Percentiles rank a stretch among this genome's conserved stretches.
phyloP scores from a whole-genome alignment of 306 rosid genomes.

The Castanea sativa region DNA sequence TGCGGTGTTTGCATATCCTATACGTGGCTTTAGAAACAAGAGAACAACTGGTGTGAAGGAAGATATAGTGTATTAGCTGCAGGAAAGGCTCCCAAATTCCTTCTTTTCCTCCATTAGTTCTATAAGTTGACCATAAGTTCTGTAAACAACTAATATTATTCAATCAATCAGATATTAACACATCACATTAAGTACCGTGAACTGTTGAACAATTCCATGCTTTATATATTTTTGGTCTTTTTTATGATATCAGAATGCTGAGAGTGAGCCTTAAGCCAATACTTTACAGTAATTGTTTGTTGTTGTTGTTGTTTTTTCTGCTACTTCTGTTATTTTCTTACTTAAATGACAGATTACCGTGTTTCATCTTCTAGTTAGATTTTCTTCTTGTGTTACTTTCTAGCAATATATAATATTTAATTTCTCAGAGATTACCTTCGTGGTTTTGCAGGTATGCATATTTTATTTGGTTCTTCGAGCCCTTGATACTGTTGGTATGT shows the following conservation, averaged over 20 bases:
- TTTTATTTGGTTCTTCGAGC: constrained; percentile 94
- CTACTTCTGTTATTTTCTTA: background rate
- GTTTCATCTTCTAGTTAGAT: background rate
- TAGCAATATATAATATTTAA: background rate
- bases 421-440: background rate
- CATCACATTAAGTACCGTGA: background rate
- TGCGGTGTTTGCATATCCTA: background rate
- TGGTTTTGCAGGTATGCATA: constrained; percentile 79
- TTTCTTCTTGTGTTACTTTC: background rate
- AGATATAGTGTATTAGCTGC: background rate
- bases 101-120: background rate
- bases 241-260: background rate
- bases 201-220: background rate
- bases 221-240: background rate
- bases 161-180: background rate
- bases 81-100: background rate
- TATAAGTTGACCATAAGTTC: background rate
- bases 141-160: background rate
- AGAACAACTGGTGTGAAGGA: background rate
- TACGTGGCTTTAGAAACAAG: background rate
- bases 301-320: background rate
- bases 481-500: constrained; percentile 93
- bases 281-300: background rate
- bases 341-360: background rate
- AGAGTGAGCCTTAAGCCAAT: background rate